Base-by-base conservation (phyloP, 768 basidiomycete genomes). In the Leucosporidium creatinivorum region DNA sequence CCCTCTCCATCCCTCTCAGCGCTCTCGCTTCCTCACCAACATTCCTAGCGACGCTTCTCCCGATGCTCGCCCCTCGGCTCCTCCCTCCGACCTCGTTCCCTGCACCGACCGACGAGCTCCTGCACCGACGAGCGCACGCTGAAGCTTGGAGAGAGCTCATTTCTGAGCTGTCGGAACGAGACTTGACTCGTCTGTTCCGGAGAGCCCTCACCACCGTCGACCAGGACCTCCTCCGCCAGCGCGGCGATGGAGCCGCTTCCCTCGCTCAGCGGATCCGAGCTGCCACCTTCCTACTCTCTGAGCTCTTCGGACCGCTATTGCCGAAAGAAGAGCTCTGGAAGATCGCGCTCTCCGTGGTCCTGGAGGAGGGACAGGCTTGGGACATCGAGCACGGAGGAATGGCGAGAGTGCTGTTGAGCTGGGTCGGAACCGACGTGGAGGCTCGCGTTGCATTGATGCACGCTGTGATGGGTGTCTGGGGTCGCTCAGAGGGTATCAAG, bases 401-500 rank as follows among this genome's bases (percentile, higher is more conserved):
- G 67, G 83, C 85, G 28, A 82, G 87, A 39, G 80, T 87, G 36
- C 85, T 89, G 65, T 82, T 86, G 0, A 85, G 85, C 67, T 93
- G 90, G 89, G 74, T 85, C 3, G 85, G 82, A 4, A 84, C 82
- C 12, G 78, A 80, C 10, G 71, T 75, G 18, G 74, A 79, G 69
- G 80, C 72, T 47, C 77, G 65, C 65, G 78, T 75, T 1, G 77
- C 79, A 74, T 70, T 68, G 73, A 52, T 79, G n/a, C 65, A 76
- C 26, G 67, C 65, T 3, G 70, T 77, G 1, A 75, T 89, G 10
- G 84, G 85, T 8, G 75, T 82, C 0, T 98, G 94, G 94, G 81
- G 87, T 6, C 83, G 86, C 28, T 78, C 85, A 2, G 87, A 88
- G 56, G 88, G 92, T 74, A 82, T 96, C 74, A 88, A 85, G 69